phyloP scores from a whole-genome alignment of 139 green algal species.

The Yamagishiella unicocca region DNA sequence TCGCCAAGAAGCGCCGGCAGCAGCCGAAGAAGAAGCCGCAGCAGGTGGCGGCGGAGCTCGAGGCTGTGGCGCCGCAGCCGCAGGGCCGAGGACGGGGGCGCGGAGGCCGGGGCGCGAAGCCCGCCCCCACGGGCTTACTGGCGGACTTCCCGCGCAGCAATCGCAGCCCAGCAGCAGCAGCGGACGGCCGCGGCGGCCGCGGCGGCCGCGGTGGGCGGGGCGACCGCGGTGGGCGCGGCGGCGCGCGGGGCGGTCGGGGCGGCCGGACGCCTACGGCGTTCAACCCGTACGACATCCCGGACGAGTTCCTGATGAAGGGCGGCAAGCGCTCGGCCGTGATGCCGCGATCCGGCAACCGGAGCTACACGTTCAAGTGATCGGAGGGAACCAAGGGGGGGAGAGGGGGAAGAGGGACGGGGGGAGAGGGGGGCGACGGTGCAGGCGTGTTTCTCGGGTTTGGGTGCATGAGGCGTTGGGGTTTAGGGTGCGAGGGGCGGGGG shows the following conservation, averaged over 20 bases:
- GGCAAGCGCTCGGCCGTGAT: slow-evolving; percentile 60
- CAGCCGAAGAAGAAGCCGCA: slow-evolving; percentile 2
- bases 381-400: background rate
- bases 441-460: too few species aligned
- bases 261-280: slow-evolving; percentile 40
- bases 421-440: too few species aligned
- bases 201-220: background rate
- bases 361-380: slow-evolving; percentile 55
- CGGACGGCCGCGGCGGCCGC: background rate
- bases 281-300: slow-evolving; percentile 65
- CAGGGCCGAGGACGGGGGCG: slow-evolving; percentile 6
- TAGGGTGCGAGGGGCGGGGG: too few species aligned
- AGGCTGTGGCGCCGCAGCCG: background rate
- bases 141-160: slow-evolving; percentile 35
- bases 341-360: slow-evolving; percentile 61
- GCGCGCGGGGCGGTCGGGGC: background rate
- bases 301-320: slow-evolving; percentile 58
- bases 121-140: background rate
- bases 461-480: too few species aligned
- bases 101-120: background rate
- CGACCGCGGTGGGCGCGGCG: background rate
- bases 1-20: slow-evolving; percentile 6
- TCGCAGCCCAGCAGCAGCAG: background rate
- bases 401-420: background rate
- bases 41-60: background rate